Base-by-base conservation (phyloP, 2,329 filamentous ascomycete species). In the Xylariaceae sp. region DNA sequence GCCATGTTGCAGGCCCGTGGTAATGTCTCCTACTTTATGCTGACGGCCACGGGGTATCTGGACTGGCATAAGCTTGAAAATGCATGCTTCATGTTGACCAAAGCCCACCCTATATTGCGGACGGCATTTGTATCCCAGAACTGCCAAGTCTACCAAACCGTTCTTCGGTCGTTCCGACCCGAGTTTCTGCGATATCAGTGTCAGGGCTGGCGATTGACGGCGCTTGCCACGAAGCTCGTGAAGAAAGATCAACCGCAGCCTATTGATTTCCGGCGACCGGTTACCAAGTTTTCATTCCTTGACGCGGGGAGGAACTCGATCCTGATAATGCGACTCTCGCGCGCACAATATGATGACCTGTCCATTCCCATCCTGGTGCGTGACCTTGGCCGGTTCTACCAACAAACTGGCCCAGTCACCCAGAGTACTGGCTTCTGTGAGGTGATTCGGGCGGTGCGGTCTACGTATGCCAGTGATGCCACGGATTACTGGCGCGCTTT, bases 101-200 rank as follows among this genome's bases (percentile, higher is more conserved):
- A 67, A 35, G 69, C 76, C 37, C 78, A 81, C 42, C 74, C 77
- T 0, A 77, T 80, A 31, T 71, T 85, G 6, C 76, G 80, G 27
- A 82, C 81, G 0, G 74, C 76, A 0, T 84, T 84, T 52, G 70
- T 78, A 2, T 66, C 72, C 0, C 72, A 79, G 46, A 71, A 73
- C 8, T 71, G 76, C 5, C 71, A 70, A 2, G 68, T 80, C 0
- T 79, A 76, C 60, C 78, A 81, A 62, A 75, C 76, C 0, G 72
- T 76, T 35, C 64, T 79, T 37, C 72, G 72, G 47, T 70, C 71
- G 2, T 74, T 72, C 60, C 67, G 64, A 2, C 70, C 76, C 1
- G 71, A 76, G 1, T 80, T 80, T 57, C 67, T 72, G 54, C 71
- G 71, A 2, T 66, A 72, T n/a, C 65, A 71, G 11, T 77, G 73